phyloP scores from a whole-genome alignment of 257 asterid species.

The Fraxinus americana region DNA sequence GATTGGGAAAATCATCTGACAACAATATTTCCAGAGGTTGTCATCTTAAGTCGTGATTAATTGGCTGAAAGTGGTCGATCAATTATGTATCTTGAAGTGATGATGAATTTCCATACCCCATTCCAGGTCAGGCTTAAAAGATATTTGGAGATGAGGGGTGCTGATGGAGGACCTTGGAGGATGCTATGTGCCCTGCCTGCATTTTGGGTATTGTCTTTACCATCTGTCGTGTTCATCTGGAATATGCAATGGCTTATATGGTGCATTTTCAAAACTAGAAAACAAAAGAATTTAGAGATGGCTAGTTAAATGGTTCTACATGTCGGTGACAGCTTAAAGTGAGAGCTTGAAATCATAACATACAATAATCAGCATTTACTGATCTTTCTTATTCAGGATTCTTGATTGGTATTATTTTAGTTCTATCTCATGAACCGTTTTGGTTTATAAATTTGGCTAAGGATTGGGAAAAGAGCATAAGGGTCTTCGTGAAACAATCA shows the following conservation, averaged over 20 bases:
- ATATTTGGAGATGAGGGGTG: conserved; percentile 99
- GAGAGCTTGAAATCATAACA: background rate
- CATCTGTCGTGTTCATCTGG: background rate
- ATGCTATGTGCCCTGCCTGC: conserved; percentile 97
- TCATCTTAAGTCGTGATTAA: conserved; percentile 20
- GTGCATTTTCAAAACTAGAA: background rate
- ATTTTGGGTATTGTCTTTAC: conserved; percentile 64
- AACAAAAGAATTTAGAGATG: conserved; percentile 11
- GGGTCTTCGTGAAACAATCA: background rate
- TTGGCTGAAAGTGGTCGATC: conserved; percentile 16
- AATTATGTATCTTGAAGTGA: conserved; percentile 1
- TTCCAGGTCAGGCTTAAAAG: conserved; percentile 95
- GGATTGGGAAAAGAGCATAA: background rate
- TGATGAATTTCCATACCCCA: conserved; percentile 20
- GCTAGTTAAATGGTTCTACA: background rate
- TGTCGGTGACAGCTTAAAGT: background rate
- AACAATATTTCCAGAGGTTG: conserved; percentile 96
- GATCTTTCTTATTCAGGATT: conserved; percentile 15
- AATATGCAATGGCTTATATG: background rate
- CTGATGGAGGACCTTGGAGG: conserved; percentile 99
- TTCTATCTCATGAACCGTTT: conserved; percentile 5
- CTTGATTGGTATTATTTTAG: conserved; percentile 17
- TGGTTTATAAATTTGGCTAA: conserved; percentile 14
- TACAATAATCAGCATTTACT: conserved; percentile 2
- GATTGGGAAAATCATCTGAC: conserved; percentile 99